These are phyloP conservation scores for Sordariomycetes sp. DNA, from an alignment of 2,329 filamentous ascomycete genomes.

Conservation along the genomic window DNA sequence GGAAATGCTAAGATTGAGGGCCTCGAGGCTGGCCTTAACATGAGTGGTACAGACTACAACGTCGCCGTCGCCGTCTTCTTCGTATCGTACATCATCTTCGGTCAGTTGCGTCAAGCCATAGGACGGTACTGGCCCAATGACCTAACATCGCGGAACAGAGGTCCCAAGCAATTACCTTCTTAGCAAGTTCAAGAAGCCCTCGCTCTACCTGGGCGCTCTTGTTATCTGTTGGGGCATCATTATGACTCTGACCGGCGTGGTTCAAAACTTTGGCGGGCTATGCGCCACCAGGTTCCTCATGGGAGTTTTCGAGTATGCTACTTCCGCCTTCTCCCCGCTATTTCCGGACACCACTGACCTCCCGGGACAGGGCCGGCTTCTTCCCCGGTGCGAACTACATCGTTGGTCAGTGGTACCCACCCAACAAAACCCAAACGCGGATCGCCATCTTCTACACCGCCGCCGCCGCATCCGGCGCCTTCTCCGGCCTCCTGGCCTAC, in stretches of 20 bases:
- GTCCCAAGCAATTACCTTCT: slow-evolving; percentile 57
- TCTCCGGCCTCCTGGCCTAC: slow-evolving; percentile 29
- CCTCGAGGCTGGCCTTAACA: slow-evolving; percentile 14
- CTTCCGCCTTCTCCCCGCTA: neutral
- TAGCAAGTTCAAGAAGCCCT: slow-evolving; percentile 31
- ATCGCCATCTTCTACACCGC: slow-evolving; percentile 22
- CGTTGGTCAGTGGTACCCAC: slow-evolving; percentile 15
- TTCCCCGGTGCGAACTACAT: slow-evolving; percentile 4
- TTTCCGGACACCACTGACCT: neutral
- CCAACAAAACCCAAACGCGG: slow-evolving; percentile 14
- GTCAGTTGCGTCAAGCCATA: neutral
- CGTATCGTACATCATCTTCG: slow-evolving; percentile 8
- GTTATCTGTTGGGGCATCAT: slow-evolving; percentile 44
- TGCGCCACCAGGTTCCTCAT: slow-evolving; percentile 55
- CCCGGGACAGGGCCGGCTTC: neutral
- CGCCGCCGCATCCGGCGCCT: slow-evolving; percentile 24
- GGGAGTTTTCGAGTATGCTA: slow-evolving; percentile 44
- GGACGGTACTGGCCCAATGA: neutral
- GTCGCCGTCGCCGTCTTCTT: slow-evolving; percentile 15
- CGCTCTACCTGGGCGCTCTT: slow-evolving; percentile 47
- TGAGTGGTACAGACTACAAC: slow-evolving; percentile 38
- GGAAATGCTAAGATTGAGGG: slow-evolving; percentile 34
- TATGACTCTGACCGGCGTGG: slow-evolving; percentile 54
- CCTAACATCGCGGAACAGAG: slow-evolving; percentile 16
- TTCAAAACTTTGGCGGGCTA: slow-evolving; percentile 33